Evolutionary conservation across 2,329 filamentous ascomycete species (phyloP).

Genomic region (Mollisiaceae sp.): DNA sequence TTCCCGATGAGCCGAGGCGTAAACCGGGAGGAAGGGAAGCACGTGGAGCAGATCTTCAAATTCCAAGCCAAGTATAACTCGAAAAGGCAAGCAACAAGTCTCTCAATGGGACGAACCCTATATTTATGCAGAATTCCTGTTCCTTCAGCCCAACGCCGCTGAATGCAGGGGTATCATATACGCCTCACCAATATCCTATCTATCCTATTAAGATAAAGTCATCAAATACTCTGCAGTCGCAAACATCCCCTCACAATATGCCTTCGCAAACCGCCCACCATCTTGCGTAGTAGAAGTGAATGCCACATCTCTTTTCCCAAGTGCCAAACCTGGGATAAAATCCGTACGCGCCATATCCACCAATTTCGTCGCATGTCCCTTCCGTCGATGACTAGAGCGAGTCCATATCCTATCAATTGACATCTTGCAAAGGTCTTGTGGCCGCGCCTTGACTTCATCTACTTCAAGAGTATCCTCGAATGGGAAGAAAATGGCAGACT

Average conservation of each 20-base stretch:
- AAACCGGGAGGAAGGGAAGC: too few species aligned
- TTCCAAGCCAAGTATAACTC: too few species aligned
- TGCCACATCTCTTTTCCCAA: conserved; percentile 60
- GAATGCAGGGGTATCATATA: conserved; percentile 12
- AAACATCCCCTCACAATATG: conserved; percentile 13
- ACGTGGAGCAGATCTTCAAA: too few species aligned
- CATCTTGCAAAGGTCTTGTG: conserved; percentile 51
- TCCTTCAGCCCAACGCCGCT: neutral
- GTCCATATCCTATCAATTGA: conserved; percentile 72
- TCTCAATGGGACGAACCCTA: neutral
- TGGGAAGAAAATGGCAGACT: conserved; percentile 4
- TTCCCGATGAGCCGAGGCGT: too few species aligned
- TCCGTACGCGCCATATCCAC: conserved; percentile 58
- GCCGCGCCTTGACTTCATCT: conserved; percentile 4
- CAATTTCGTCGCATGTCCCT: conserved; percentile 61
- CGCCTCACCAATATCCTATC: neutral
- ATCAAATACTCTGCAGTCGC: conserved; percentile 2
- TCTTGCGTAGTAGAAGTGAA: conserved; percentile 71
- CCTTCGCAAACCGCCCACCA: conserved; percentile 58
- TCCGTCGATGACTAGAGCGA: conserved; percentile 57
- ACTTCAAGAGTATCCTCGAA: neutral
- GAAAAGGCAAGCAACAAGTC: neutral
- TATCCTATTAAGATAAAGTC: neutral
- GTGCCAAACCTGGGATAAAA: conserved; percentile 60
- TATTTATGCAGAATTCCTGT: neutral